Base-by-base conservation (phyloP, 495 filamentous ascomycete species). In the Darksidea phi region DNA sequence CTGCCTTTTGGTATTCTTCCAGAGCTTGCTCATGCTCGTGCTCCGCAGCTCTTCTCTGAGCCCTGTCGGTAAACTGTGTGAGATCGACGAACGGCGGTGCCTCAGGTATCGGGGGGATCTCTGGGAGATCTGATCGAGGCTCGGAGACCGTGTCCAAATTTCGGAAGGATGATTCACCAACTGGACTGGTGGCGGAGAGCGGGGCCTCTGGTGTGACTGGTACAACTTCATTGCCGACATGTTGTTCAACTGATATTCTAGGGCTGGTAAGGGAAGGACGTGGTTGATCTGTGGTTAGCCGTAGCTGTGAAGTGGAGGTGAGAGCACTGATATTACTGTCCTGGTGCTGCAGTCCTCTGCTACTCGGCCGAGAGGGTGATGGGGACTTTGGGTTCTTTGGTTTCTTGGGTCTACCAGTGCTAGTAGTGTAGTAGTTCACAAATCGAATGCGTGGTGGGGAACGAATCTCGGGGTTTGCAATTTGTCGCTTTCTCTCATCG, bases 381-480 rank as follows among this genome's bases (percentile, higher is more conserved):
- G 54, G 56, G 1, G 50, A 55, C 28, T 63, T 64, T 28, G 72
- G 64, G 23, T 71, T 66, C 43, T 74, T 71, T 15, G 61, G 46
- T 59, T 72, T 78, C 75, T 88, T 83, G 26, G 78, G 78, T 56
- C 76, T 75, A 1, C 90, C 91, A 4, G 86, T 88, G 54, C 89
- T 91, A 24, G 88, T 80, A 8, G 93, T 96, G 68, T 94, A 96
- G 71, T 95, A 97, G 67, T 97, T 96, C 41, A 89, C 77, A 67
- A 96, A 96, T 1, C 90, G 79, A 11, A 93, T 80, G 82, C 77
- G 51, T 69, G 54, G 42, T 28, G 63, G 58, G 48, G 55, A 21
- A 25, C 17, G 43, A 26, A 6, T 32, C n/a, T 28, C 61, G n/a
- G 43, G 48, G 15, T 49, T 37, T 1, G 68, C 71, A 1, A 57